Evolutionary conservation across 805 yeast species (phyloP), one percentile per base, ranked within the genome.

Genomic region (Lipomyces yamanashiensis): DNA sequence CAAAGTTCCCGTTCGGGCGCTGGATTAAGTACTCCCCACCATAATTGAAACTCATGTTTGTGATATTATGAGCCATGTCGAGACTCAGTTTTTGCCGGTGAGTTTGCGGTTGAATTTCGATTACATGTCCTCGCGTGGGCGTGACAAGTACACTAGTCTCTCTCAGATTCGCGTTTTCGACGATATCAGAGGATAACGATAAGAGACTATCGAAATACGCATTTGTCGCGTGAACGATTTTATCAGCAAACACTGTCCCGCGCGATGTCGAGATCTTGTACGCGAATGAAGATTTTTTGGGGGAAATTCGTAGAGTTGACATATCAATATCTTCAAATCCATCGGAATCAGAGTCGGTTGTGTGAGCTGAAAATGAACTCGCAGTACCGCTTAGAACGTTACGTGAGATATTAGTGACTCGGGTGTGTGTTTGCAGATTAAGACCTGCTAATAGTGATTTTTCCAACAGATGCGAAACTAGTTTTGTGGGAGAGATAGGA

Each of bases 401-500:
- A 34, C 66, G 59, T 10, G 49, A 59, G 15, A 79, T 74, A 4
- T 70, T 63, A 0, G 69, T 67, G 5, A 78, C 84, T 1, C 75
- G 73, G 0, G 84, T 80, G 61, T 80, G 74, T 1, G 84, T 74
- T 59, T 81, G 81, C 39, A 81, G 63, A 53, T 79, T 75, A 43
- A 80, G 67, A n/a, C 80, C 81, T 28, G 71, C 71, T 12, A 67
- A 63, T 3, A 80, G 69, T 33, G 74, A 67, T 19, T 67, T 68
- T 64, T 74, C 73, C 54, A 81, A 67, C 1, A 81, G 57, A 1
- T 73, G 70, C 2, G 73, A 70, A 52, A 79, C 74, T 1, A 82
- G 69, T 65, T 77, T 78, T 69, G 81, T 79, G 2, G 84, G 82
- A 77, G 82, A 80, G 54, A 81, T 70, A 5, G 79, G 77, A 6